Conservation (phyloP, 805 yeast genomes). For the Nakazawaea ishiwadae region DNA sequence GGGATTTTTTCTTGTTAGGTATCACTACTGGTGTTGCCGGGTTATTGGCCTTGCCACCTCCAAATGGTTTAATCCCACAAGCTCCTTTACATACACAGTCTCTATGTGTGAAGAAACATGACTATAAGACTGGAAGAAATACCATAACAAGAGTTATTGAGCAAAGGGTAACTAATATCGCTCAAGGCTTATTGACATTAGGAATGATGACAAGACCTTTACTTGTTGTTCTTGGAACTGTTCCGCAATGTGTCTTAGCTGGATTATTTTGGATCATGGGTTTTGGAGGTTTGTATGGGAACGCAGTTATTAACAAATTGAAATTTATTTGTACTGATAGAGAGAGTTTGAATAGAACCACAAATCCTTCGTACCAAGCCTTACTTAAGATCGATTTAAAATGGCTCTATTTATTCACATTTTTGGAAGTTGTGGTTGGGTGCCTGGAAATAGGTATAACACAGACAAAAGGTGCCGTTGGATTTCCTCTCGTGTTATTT, state of each 20-base stretch:
- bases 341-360: background rate
- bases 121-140: conserved; percentile 24
- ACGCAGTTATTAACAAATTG: conserved; percentile 59
- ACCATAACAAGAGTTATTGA: conserved; percentile 65
- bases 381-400: conserved; percentile 32
- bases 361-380: conserved; percentile 23
- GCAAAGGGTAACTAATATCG: conserved; percentile 79
- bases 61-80: conserved; percentile 95
- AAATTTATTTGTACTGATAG: conserved; percentile 60
- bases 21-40: conserved; percentile 86
- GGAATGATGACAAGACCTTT: conserved; percentile 91
- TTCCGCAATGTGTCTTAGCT: conserved; percentile 91
- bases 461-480: conserved; percentile 85
- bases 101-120: conserved; percentile 50
- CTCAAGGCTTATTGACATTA: conserved; percentile 78
- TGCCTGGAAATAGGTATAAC: conserved; percentile 83
- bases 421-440: conserved; percentile 60
- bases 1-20: conserved; percentile 84
- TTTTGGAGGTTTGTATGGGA: conserved; percentile 65
- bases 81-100: conserved; percentile 92
- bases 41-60: conserved; percentile 87
- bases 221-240: conserved; percentile 68
- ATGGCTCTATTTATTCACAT: conserved; percentile 52
- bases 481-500: conserved; percentile 83
- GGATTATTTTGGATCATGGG: conserved; percentile 96